A percentile compares a stretch with the other conserved stretches of the same genome.
These are phyloP conservation scores for Talaromyces sp. DNA, from an alignment of 2,329 filamentous ascomycete species.

Conservation along the genomic window DNA sequence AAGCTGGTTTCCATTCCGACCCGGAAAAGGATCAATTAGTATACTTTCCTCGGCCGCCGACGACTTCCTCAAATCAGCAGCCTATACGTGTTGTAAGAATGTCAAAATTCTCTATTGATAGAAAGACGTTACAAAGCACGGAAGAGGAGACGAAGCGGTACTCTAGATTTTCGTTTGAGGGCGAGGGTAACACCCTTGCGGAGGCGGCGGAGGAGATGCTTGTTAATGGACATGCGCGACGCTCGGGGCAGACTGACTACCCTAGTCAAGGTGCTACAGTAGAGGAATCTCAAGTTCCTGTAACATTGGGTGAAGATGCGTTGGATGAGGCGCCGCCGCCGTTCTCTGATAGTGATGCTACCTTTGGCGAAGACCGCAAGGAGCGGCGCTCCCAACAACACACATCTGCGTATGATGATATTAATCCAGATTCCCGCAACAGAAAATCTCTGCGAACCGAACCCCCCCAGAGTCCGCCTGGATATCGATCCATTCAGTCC, in stretches of 20 bases:
- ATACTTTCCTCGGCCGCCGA: not conserved
- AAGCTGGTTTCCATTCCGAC: constrained; percentile 5
- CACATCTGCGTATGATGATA: not conserved
- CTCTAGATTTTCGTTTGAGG: constrained; percentile 17
- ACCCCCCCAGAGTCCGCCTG: not conserved
- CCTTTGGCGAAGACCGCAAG: constrained; percentile 14
- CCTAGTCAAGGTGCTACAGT: not conserved
- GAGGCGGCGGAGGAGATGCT: constrained; percentile 15
- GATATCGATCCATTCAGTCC: constrained; percentile 5
- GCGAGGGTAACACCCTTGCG: constrained; percentile 13
- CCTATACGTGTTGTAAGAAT: constrained; percentile 14
- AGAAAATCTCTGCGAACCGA: not conserved
- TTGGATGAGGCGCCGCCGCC: constrained; percentile 16
- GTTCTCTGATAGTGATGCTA: constrained; percentile 4
- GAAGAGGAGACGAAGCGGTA: constrained; percentile 9
- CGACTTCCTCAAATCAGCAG: not conserved
- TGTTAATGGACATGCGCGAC: constrained; percentile 1
- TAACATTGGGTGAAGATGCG: constrained; percentile 13
- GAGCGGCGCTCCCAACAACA: not conserved
- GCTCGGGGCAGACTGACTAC: not conserved
- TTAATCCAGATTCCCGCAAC: not conserved
- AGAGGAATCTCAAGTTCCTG: not conserved
- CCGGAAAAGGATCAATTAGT: not conserved
- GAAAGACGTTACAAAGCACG: not conserved
- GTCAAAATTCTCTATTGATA: constrained; percentile 4